Conservation (phyloP, 2,329 filamentous ascomycete species). For the Venturia aucupariae region DNA sequence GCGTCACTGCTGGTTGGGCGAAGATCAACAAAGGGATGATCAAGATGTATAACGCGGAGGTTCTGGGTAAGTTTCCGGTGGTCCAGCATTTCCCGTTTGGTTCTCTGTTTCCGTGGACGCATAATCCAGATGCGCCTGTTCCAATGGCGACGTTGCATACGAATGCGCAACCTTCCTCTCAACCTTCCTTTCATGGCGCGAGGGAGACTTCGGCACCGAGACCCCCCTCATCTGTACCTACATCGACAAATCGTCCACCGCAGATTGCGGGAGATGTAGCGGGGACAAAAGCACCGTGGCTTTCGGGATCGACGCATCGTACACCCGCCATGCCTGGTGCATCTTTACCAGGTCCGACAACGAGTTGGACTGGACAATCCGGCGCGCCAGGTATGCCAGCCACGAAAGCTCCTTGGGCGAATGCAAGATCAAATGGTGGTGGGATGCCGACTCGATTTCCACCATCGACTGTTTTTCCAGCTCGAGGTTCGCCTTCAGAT, state of each 20-base stretch:
- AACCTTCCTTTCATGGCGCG: background rate
- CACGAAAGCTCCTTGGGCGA: conserved; percentile 12
- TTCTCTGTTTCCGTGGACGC: conserved; percentile 39
- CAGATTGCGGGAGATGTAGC: background rate
- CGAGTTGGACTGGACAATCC: conserved; percentile 12
- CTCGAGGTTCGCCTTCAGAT: background rate
- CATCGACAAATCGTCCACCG: background rate
- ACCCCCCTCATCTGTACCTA: conserved; percentile 3
- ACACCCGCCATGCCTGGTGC: conserved; percentile 1
- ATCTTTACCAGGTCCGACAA: conserved; percentile 4
- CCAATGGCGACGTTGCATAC: conserved; percentile 28
- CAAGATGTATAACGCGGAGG: conserved; percentile 98
- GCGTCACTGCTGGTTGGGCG: conserved; percentile 81
- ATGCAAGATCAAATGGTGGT: background rate
- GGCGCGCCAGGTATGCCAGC: conserved; percentile 4
- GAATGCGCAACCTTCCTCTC: conserved; percentile 24
- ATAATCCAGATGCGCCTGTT: conserved; percentile 31
- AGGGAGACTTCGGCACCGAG: background rate
- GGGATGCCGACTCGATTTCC: background rate
- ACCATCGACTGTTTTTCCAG: background rate
- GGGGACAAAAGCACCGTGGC: background rate
- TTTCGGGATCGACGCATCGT: background rate
- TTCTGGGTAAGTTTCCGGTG: conserved; percentile 91
- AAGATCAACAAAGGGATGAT: conserved; percentile 98
- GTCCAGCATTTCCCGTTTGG: conserved; percentile 75